Percentiles rank a stretch among this genome's conserved stretches.
These are phyloP conservation scores for Irpex sp. DNA, from an alignment of 1,284 basidiomycete genomes.

Conservation along the genomic window DNA sequence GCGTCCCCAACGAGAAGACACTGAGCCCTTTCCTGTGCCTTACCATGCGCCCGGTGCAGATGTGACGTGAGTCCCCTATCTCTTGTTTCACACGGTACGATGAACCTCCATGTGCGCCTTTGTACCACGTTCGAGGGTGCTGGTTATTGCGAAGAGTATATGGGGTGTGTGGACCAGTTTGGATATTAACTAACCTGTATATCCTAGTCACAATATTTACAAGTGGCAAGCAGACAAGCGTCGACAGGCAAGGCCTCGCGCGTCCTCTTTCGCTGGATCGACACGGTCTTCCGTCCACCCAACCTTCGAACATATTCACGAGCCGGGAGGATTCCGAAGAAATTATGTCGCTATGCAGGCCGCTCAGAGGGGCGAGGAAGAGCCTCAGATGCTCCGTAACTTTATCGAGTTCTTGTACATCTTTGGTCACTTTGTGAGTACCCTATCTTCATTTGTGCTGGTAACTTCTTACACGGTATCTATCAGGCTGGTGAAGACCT, in stretches of 20 bases:
- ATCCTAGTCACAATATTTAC: constrained; percentile 81
- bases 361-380: constrained; percentile 60
- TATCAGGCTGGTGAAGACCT: constrained; percentile 89
- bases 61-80: constrained; percentile 69
- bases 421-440: constrained; percentile 92
- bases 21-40: constrained; percentile 77
- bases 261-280: constrained; percentile 72
- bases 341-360: constrained; percentile 79
- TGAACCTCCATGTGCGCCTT: constrained; percentile 6
- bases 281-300: constrained; percentile 50
- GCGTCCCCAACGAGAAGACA: constrained; percentile 38
- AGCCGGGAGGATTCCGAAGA: constrained; percentile 90
- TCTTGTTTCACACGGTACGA: neutral
- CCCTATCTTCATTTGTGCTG: neutral
- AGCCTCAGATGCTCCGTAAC: constrained; percentile 71
- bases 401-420: constrained; percentile 93
- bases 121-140: neutral
- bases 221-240: constrained; percentile 86
- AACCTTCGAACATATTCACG: constrained; percentile 86
- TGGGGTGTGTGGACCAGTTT: too few species aligned
- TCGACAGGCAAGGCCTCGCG: constrained; percentile 55
- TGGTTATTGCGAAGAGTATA: neutral
- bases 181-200: too few species aligned
- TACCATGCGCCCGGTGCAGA: constrained; percentile 85
- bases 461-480: neutral